A percentile compares a stretch with the other conserved stretches of the same genome.
Conservation (phyloP, 148 eudicot species). For the Suaeda aralocaspica region DNA sequence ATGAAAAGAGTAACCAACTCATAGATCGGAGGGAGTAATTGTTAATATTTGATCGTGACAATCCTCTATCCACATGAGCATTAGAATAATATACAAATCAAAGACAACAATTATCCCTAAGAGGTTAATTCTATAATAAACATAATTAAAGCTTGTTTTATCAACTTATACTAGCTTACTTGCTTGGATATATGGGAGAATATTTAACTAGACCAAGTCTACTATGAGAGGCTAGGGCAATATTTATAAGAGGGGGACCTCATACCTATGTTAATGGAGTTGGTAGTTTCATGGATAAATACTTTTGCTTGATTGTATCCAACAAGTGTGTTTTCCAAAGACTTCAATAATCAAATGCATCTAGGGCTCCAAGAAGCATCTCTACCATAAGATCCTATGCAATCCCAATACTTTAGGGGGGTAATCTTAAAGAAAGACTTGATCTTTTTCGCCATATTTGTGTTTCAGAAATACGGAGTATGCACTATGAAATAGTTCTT, state of each 20-base stretch:
- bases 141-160: neutral
- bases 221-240: neutral
- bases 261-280: slow-evolving; percentile 1
- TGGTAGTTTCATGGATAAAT: neutral
- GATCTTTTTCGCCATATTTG: no score
- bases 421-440: no score
- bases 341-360: neutral
- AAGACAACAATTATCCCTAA: no score
- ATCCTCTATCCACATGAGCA: no score
- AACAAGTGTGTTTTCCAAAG: neutral
- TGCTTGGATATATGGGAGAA: neutral
- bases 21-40: no score
- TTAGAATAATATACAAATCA: no score
- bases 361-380: neutral
- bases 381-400: neutral
- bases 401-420: slow-evolving; percentile 6
- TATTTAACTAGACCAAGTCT: slow-evolving; percentile 1
- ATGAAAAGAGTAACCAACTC: no score
- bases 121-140: neutral
- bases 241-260: neutral
- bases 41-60: no score
- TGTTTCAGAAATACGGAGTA: no score
- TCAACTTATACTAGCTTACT: no score
- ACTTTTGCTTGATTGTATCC: slow-evolving; percentile 5
- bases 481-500: no score